Conservation (phyloP, 1,284 basidiomycete species). For the Sphaerobolus stellatus region DNA sequence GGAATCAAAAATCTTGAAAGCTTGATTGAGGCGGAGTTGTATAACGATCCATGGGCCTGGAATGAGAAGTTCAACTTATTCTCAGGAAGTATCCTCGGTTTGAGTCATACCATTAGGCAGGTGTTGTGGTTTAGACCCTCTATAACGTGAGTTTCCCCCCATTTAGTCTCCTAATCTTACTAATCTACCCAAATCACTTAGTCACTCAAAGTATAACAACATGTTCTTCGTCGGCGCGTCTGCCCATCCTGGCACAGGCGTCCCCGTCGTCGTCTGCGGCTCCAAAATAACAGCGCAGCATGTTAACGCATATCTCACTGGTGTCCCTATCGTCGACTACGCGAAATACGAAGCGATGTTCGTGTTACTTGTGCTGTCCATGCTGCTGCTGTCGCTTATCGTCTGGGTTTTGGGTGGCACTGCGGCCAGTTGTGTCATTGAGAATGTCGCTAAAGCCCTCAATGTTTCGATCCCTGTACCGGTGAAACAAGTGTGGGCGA, state of each 20-base stretch:
- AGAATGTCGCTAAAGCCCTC: no score
- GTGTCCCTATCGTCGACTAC: no score
- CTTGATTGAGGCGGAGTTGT: constrained; percentile 32
- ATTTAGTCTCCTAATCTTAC: not conserved
- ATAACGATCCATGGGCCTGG: constrained; percentile 34
- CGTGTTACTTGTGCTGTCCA: no score
- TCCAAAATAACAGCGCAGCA: no score
- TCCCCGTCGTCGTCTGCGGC: no score
- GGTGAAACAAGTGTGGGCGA: no score
- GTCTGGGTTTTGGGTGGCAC: no score
- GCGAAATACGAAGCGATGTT: no score
- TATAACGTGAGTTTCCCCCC: not conserved
- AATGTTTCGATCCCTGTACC: no score
- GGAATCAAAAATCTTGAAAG: constrained; percentile 24
- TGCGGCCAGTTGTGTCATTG: no score
- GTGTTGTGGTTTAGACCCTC: not conserved
- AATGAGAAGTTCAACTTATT: not conserved
- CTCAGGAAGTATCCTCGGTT: not conserved
- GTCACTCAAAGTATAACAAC: not conserved
- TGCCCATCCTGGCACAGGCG: not conserved
- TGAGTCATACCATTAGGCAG: not conserved
- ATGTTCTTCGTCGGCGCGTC: not conserved
- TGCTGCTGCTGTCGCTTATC: no score
- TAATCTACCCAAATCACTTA: not conserved
- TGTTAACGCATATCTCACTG: no score